Evolutionary conservation across 768 basidiomycete species (phyloP).

Genomic region (Rubroboletus pulcherrimus): DNA sequence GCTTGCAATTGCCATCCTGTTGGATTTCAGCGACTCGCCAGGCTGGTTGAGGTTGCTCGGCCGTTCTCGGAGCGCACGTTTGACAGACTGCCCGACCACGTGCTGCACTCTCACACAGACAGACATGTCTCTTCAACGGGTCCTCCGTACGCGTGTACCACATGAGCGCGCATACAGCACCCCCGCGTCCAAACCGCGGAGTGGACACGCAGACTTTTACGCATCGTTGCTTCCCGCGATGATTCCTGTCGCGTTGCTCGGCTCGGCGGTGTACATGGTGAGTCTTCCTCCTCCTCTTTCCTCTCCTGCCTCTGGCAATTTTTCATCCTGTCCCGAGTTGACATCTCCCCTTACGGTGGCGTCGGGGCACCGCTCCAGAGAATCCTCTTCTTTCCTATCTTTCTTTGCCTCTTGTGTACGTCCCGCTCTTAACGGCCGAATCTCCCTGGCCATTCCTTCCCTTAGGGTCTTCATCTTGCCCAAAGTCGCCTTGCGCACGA

Average conservation of each 20-base stretch:
- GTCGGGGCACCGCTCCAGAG: constrained; percentile 5
- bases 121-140: not conserved
- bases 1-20: too few relatives aligned
- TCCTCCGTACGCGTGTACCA: not conserved
- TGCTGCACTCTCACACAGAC: not conserved
- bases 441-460: not conserved
- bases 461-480: constrained; percentile 61
- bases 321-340: not conserved
- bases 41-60: too few relatives aligned
- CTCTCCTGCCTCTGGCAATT: constrained; percentile 1
- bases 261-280: constrained; percentile 77
- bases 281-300: constrained; percentile 12
- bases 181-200: constrained; percentile 24
- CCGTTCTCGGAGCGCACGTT: not conserved
- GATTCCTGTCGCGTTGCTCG: constrained; percentile 74
- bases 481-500: constrained; percentile 67
- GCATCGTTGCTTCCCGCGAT: constrained; percentile 67
- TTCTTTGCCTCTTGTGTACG: not conserved
- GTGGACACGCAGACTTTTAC: constrained; percentile 65
- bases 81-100: not conserved
- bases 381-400: constrained; percentile 1
- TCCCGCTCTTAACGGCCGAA: constrained; percentile 13
- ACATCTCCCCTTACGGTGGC: constrained; percentile 3
- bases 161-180: constrained; percentile 7
- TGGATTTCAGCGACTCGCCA: too few relatives aligned